Base-by-base conservation (phyloP, 2,329 filamentous ascomycete species). In the Beauveria bassiana region DNA sequence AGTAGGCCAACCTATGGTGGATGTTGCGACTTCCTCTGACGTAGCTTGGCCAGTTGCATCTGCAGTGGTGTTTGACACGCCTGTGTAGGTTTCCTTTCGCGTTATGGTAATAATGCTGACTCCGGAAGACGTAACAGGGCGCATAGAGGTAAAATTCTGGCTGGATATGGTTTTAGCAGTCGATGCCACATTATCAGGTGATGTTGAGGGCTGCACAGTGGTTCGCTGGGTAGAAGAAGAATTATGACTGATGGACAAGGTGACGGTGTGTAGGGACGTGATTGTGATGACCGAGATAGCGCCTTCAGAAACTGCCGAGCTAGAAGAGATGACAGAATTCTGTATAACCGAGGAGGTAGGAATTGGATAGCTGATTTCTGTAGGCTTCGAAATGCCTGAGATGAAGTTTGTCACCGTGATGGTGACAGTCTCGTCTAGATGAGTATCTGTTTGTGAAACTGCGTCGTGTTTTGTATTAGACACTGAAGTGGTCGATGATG, bases 351-450 rank as follows among this genome's bases (percentile, higher is more conserved):
- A 38, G 18, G 38, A 10, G 3, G 49, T 14, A 16, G 40, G n/a
- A 4, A 22, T 16, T 16, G 42, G 20, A 31, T 46, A 49, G 18
- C 24, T 18, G 6, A 34, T n/a, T 49, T 9, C 31, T 18, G 58
- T 34, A 14, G 5, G 9, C 24, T 18, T 24, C n/a, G 49, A 31
- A 12, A 18, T 16, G 43, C 31, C 18, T 10, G 59, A 56, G 38
- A 50, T 12, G 40, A 56, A 49, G 34, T 45, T 51, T 42, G 59
- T 61, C 31, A 61, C 59, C 5, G 59, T 61, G 5, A 61, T 45
- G 10, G 59, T 61, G 6, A 61, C 45, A 31, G 52, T 61, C 28
- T 38, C 26, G 18, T 46, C 26, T 45, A 8, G 18, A 5, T 9
- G 28, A 3, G 9, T 9, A 10, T 22, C 52, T 20, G 59, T 56